Evolutionary conservation across 192 early-diverging fungal genomes (phyloP), one percentile per base, ranked within the genome.

Genomic region (Entomortierella parvispora): DNA sequence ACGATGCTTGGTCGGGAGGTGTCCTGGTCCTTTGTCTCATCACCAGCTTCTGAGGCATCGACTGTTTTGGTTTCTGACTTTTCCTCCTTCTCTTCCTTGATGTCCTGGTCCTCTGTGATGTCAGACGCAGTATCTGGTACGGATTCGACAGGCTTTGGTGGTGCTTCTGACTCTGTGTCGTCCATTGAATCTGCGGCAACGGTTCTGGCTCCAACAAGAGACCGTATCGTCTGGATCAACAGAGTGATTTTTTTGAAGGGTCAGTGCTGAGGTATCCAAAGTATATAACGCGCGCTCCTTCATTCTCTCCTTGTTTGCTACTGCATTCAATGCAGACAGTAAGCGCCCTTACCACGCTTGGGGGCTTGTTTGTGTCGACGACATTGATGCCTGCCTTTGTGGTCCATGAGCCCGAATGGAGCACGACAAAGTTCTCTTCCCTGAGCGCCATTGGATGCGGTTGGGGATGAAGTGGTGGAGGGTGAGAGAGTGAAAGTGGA

Each of bases 381-480:
- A 86, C 85, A 70, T 89, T 88, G 57, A 87, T 85, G 48, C 93
- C 91, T 17, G 92, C 92, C 69, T 90, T 93, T n/a, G 90, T 92
- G 25, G 60, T 82, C 66, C 85, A 85, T 51, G 92, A 91, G 49
- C 97, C 95, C 29, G 92, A 85, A 83, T 97, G 93, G 59, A 98
- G 89, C 17, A 97, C 92, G 26, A 98, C 84, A 76, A 91, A 92
- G 71, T 88, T 93, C 48, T 90, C 90, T 75, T 97, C 95, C 50
- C 81, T 82, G 57, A 90, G 67, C 23, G 84, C 80, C 64, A 87
- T 64, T 28, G 29, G 22, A 42, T 28, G 17, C 4, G 23, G 23
- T 23, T 25, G 32, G 43, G 8, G 22, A 28, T 8, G 26, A 4
- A 49, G 26, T 22, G 15, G 29, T 26, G 22, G 47, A 49, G 29